phyloP scores from a whole-genome alignment of 2,329 filamentous ascomycete genomes.

The Peltaster fructicola region DNA sequence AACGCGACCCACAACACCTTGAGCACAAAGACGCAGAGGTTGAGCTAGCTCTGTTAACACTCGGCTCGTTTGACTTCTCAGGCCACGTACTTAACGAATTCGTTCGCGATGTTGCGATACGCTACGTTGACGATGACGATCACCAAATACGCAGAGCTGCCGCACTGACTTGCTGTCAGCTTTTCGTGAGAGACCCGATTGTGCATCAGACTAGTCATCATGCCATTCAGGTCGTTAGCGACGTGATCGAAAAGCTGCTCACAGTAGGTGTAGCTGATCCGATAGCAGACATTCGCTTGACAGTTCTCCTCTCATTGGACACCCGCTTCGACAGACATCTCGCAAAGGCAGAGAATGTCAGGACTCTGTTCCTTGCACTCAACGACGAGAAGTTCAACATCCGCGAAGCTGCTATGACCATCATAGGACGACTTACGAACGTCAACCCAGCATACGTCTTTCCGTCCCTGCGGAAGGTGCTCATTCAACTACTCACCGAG shows the following conservation, averaged over 20 bases:
- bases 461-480: conserved; percentile 79
- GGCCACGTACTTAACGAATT: conserved; percentile 94
- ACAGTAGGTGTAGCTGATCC: conserved; percentile 86
- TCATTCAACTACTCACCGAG: conserved; percentile 91
- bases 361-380: conserved; percentile 83
- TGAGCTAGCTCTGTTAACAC: conserved; percentile 78
- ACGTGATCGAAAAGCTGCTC: conserved; percentile 91
- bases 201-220: conserved; percentile 96
- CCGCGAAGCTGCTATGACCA: conserved; percentile 83
- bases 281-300: conserved; percentile 72
- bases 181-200: conserved; percentile 92
- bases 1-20: conserved; percentile 64
- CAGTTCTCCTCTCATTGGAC: conserved; percentile 77
- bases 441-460: conserved; percentile 97
- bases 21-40: conserved; percentile 72
- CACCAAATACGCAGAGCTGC: conserved; percentile 85
- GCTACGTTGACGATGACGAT: conserved; percentile 94
- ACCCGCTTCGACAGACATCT: conserved; percentile 89
- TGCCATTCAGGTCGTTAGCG: conserved; percentile 88
- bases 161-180: conserved; percentile 89
- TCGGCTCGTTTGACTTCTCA: conserved; percentile 94
- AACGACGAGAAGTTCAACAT: conserved; percentile 92
- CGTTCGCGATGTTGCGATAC: conserved; percentile 91
- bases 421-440: conserved; percentile 80
- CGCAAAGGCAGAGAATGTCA: conserved; percentile 94